Evolutionary conservation across 371 early-diverging fungal genomes (phyloP).

Genomic region (Enterocytospora artemiae): DNA sequence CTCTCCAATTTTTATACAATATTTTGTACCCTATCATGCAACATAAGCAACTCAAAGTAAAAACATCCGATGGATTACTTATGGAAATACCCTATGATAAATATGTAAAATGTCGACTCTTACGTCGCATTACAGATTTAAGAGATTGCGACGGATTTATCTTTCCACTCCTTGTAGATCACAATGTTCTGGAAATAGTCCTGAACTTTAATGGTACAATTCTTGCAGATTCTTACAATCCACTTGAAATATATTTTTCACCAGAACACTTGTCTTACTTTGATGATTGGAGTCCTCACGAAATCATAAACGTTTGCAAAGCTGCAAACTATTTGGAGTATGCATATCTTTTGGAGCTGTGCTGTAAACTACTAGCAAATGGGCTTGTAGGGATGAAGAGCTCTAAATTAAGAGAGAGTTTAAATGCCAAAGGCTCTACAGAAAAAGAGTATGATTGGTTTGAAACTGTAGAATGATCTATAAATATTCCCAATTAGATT

Average conservation of each 20-base stretch:
- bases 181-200: neutral
- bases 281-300: conserved; percentile 30
- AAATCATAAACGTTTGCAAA: conserved; percentile 38
- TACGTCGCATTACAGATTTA: neutral
- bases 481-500: neutral
- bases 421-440: neutral
- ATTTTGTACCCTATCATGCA: no score
- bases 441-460: neutral
- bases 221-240: conserved; percentile 7
- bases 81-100: neutral
- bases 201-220: no score
- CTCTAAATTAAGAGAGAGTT: neutral
- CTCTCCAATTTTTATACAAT: no score
- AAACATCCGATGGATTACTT: no score
- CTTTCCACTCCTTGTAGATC: neutral
- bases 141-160: neutral
- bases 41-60: no score
- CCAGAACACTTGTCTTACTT: conserved; percentile 15
- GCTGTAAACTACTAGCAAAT: conserved; percentile 49
- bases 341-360: conserved; percentile 50
- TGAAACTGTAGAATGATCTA: neutral
- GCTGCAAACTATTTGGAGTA: conserved; percentile 53
- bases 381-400: neutral
- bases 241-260: conserved; percentile 38
- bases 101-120: neutral